Conservation (phyloP, 257 asterid species). For the Gentiana straminea region DNA sequence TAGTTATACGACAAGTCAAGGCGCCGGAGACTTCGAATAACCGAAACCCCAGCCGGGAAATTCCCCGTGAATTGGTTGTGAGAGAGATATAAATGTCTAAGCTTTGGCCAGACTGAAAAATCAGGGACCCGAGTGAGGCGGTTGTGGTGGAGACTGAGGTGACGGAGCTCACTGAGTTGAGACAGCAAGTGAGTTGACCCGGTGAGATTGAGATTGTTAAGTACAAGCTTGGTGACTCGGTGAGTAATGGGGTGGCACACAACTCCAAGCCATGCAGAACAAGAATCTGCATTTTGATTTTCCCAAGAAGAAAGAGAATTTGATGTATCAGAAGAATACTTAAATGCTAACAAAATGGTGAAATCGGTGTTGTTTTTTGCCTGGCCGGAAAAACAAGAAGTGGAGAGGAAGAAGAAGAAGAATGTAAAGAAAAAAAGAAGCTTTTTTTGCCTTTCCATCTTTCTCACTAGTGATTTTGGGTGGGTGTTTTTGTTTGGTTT, state of each 20-base stretch:
- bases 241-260: constrained; percentile 15
- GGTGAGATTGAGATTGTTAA: constrained; percentile 14
- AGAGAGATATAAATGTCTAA: constrained; percentile 24
- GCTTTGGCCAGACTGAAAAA: constrained; percentile 18
- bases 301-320: constrained; percentile 27
- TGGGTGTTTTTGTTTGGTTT: too few species aligned
- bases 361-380: constrained; percentile 3
- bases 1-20: constrained; percentile 25
- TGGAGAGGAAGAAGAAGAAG: constrained; percentile 1
- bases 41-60: constrained; percentile 17
- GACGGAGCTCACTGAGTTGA: constrained; percentile 22
- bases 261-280: constrained; percentile 27
- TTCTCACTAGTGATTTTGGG: not conserved
- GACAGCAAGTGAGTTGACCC: constrained; percentile 18
- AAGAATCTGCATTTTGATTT: constrained; percentile 6
- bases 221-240: constrained; percentile 21
- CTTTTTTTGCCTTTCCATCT: not conserved
- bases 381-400: not conserved
- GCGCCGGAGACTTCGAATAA: constrained; percentile 14
- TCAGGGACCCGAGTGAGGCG: constrained; percentile 12
- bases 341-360: constrained; percentile 17
- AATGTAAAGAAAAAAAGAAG: not conserved
- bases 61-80: constrained; percentile 22
- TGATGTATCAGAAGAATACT: constrained; percentile 14
- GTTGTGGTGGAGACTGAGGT: constrained; percentile 26